Base-by-base conservation (phyloP, 805 yeast species). In the Hanseniaspora taiwanica region DNA sequence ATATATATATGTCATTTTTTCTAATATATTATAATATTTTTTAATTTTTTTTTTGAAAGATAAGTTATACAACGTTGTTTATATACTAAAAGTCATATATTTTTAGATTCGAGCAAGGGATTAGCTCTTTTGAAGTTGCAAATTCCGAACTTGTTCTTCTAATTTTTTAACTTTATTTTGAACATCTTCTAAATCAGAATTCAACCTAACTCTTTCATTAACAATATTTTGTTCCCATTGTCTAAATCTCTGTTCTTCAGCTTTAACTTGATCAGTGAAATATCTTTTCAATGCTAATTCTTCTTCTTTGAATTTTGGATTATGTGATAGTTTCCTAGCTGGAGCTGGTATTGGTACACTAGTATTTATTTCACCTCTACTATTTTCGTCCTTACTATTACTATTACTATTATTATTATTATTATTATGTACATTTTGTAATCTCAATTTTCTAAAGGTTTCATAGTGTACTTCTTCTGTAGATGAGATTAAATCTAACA, bases 141-240 rank as follows among this genome's bases (percentile, higher is more conserved):
- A 65, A 44, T 64, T 65, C 60, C 75, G 78, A 40, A 81, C 83
- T 59, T 76, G 82, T 42, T 80, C 86, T 55, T 82, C 91, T 55
- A 82, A 65, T 40, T 71, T 62, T 58, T 80, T 81, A 53, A 80
- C 74, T 59, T 81, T 78, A 43, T 72, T 62, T 61, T 86, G 95
- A 64, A 87, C 75, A 51, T 81, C 85, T 53, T 89, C 96, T 53
- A 91, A 72, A 62, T 91, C 98, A 62, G 81, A 81, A 65, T 91
- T 91, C 58, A 91, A 72, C 60, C 94, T 76, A 63, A 86, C 83
- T 66, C 95, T 81, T 66, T 91, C 96, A 51, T 84, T 85, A 50
- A 86, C 91, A 51, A 91, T 84, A 58, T 91, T 89, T 52, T 86
- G 83, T 66, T 87, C 96, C 98, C 99, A 91, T 68, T 89, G 95